Conservation (phyloP, 768 basidiomycete genomes). For the Mycena sanguinolenta region DNA sequence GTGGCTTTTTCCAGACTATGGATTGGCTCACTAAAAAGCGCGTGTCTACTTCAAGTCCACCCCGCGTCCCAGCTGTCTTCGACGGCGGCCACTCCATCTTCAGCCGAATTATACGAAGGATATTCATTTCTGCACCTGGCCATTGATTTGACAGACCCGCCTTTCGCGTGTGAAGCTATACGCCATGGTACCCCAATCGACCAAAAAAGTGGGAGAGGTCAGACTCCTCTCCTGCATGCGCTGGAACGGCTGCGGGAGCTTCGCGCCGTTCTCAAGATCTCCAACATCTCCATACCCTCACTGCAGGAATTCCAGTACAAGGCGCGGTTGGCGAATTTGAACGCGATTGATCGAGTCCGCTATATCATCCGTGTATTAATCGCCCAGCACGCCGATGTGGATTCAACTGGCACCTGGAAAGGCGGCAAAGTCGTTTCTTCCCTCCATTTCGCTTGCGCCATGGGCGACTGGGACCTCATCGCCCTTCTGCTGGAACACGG, state of each 20-base stretch:
- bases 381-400: constrained; percentile 39
- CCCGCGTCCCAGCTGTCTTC: not conserved
- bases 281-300: too few relatives aligned
- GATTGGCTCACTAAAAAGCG: constrained; percentile 8
- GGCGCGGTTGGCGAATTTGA: too few relatives aligned
- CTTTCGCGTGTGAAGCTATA: constrained; percentile 30
- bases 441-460: constrained; percentile 35
- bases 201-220: constrained; percentile 8
- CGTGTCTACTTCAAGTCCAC: not conserved
- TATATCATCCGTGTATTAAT: constrained; percentile 35
- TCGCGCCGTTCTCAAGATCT: too few relatives aligned
- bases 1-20: constrained; percentile 16
- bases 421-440: constrained; percentile 22
- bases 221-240: constrained; percentile 30
- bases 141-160: constrained; percentile 22
- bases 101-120: constrained; percentile 7
- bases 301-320: too few relatives aligned
- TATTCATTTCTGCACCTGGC: constrained; percentile 31
- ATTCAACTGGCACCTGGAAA: constrained; percentile 23
- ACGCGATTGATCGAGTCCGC: not conserved
- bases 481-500: constrained; percentile 38
- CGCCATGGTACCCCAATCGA: constrained; percentile 21
- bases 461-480: constrained; percentile 37
- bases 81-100: not conserved
- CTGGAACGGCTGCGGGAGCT: too few relatives aligned